A percentile compares a stretch with the other conserved stretches of the same genome.
These are phyloP conservation scores for Pythium folliculosum DNA, from an alignment of 352 stramenopile genomes.

Conservation along the genomic window DNA sequence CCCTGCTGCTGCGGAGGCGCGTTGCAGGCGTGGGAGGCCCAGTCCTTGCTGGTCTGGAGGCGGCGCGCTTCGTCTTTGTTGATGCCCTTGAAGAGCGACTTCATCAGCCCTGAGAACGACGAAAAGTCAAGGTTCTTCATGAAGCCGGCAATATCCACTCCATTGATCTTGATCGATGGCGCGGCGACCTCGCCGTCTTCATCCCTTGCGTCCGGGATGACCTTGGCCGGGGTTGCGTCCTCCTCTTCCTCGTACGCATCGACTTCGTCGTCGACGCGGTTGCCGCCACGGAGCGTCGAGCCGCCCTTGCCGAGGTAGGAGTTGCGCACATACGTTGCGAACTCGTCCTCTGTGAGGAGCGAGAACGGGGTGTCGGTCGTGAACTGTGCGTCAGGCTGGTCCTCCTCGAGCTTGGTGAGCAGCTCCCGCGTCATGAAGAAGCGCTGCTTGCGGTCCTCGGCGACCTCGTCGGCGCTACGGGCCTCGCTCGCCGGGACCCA, in stretches of 20 bases:
- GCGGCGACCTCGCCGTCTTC: not conserved
- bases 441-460: constrained; percentile 25
- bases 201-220: not conserved
- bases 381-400: constrained; percentile 29
- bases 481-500: constrained; percentile 28
- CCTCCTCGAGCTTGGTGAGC: constrained; percentile 12
- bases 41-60: constrained; percentile 16
- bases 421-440: constrained; percentile 30
- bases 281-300: not conserved
- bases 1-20: constrained; percentile 37
- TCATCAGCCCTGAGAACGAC: not conserved
- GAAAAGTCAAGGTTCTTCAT: constrained; percentile 19
- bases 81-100: not conserved
- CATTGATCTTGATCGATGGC: not conserved
- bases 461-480: constrained; percentile 29
- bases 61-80: not conserved
- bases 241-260: not conserved
- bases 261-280: constrained; percentile 5
- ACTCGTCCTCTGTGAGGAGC: constrained; percentile 31
- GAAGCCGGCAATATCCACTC: not conserved
- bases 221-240: constrained; percentile 1
- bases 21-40: constrained; percentile 22
- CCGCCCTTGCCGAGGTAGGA: constrained; percentile 11
- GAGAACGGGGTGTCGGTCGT: constrained; percentile 31
- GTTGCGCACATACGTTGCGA: constrained; percentile 25